These are phyloP conservation scores for Furcasterigmium furcatum DNA, from an alignment of 2,329 filamentous ascomycete species.

Conservation along the genomic window DNA sequence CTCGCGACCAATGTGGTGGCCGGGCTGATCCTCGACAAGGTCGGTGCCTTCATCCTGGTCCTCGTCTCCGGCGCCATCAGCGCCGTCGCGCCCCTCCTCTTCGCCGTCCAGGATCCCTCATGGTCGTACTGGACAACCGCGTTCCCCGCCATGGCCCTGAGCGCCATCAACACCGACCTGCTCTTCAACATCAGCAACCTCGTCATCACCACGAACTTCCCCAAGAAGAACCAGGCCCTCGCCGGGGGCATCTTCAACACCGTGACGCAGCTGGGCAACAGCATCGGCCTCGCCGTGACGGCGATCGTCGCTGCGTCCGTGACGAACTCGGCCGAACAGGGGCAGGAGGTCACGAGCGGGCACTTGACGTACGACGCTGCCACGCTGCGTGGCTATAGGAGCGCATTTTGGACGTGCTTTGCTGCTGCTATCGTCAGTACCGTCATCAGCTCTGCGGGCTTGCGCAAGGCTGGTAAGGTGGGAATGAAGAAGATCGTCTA, in stretches of 20 bases:
- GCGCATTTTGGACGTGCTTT: constrained; percentile 51
- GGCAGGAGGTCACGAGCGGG: constrained; percentile 3
- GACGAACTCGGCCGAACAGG: constrained; percentile 27
- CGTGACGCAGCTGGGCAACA: constrained; percentile 52
- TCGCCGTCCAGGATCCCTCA: constrained; percentile 45
- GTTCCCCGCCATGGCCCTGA: constrained; percentile 40
- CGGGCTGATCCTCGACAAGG: constrained; percentile 34
- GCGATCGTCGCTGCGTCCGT: constrained; percentile 44
- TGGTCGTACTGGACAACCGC: constrained; percentile 48
- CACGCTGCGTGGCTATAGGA: constrained; percentile 46
- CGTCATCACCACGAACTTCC: constrained; percentile 52
- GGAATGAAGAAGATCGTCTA: constrained; percentile 37
- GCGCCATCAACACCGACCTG: constrained; percentile 41
- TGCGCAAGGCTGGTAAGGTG: constrained; percentile 43
- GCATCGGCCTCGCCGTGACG: constrained; percentile 47
- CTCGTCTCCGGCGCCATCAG: constrained; percentile 38
- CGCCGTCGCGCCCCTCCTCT: constrained; percentile 45
- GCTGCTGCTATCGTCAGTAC: constrained; percentile 29
- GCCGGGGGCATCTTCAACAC: constrained; percentile 60
- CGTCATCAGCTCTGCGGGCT: constrained; percentile 27
- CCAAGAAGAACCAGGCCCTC: constrained; percentile 49
- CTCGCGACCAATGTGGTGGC: constrained; percentile 36
- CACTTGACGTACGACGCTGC: neutral
- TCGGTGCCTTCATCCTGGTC: constrained; percentile 31
- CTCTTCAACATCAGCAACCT: constrained; percentile 54